Evolutionary conservation across 495 filamentous ascomycete genomes (phyloP), one percentile per base, ranked within the genome.

Genomic region (Penicillium macrosclerotiorum): DNA sequence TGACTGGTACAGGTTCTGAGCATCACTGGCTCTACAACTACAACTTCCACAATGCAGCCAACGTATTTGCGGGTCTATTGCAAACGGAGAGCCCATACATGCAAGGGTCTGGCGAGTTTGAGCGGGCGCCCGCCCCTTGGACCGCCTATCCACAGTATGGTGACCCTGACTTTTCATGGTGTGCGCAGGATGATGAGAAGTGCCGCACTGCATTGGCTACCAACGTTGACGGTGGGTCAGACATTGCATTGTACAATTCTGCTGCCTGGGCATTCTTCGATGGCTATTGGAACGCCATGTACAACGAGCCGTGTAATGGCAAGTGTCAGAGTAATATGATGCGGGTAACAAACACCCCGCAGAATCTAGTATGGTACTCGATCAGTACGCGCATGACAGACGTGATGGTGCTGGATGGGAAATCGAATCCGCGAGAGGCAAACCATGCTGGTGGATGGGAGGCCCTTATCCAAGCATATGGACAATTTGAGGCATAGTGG

Each of bases 381-480:
- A 51, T 71, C 37, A 61, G 56, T 14, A 74, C 64, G n/a, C 70
- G 70, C 32, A 57, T 53, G 44, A 62, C 62, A 17, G 62, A 63
- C 27, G 72, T 75, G n/a, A 57, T 78, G 50, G 56, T 78, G 2
- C 38, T 68, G 12, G 58, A 65, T 41, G 52, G 54, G 8, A 54
- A 51, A 41, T 56, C 37, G 1, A 60, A 73, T 34, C 65, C 60
- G 8, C 54, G 45, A 14, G 62, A 73, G 54, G 42, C 47, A 8
- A 55, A 66, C 5, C 79, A 78, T 35, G 67, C 67, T 5, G 80
- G 80, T 17, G 71, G 73, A 19, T 83, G 79, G 77, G 80, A 78
- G 18, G 76, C 65, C 8, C 64, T 76, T 39, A 69, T 82, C 46
- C 79, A 68, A 25, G 72, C 61, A n/a, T 68, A 68, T 45, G 37